Evolutionary conservation across 2,329 filamentous ascomycete genomes (phyloP), one percentile per base, ranked within the genome.

Genomic region (Chrysoporthe deuterocubensis): DNA sequence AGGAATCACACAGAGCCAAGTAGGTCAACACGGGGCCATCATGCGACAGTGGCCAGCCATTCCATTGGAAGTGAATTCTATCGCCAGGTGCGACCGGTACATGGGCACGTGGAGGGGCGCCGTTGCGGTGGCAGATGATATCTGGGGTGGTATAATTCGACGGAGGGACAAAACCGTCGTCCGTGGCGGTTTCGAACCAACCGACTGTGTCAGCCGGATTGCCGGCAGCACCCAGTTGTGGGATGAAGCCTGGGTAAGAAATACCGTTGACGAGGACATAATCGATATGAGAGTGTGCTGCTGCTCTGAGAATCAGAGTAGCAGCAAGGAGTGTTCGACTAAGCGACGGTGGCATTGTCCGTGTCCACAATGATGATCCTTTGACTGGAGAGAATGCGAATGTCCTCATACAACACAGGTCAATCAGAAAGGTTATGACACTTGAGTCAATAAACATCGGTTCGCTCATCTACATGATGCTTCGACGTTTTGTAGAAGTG

Each of bases 121-220:
- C 87, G 56, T 78, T 78, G 75, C 82, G 82, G 81, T 91, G 89
- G 81, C 88, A 90, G 78, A 88, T 86, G 71, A 90, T 89, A 73
- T 89, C 81, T 44, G 81, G 69, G 43, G 76, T 75, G 34, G 76
- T 75, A 77, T 86, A 89, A 67, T 78, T 77, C 52, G 75, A 72
- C 1, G 81, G 81, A 18, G 81, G 76, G 67, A 89, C 78, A 74
- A 83, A 89, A 42, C 86, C 86, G 71, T 84, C 80, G 73, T 87
- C 85, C 0, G 75, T 72, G 48, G 82, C 81, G 6, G 79, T 75
- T 58, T 82, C 83, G 18, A 80, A 80, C 88, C 88, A 90, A 70
- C 82, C 88, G 63, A 87, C 83, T 34, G 78, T 63, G 58, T 72
- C 68, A 48, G 71, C 60, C 14, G 74, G 68, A 46, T 68, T 71